phyloP scores from a whole-genome alignment of 2,329 filamentous ascomycete species.

The Ceratocystis harringtonii region DNA sequence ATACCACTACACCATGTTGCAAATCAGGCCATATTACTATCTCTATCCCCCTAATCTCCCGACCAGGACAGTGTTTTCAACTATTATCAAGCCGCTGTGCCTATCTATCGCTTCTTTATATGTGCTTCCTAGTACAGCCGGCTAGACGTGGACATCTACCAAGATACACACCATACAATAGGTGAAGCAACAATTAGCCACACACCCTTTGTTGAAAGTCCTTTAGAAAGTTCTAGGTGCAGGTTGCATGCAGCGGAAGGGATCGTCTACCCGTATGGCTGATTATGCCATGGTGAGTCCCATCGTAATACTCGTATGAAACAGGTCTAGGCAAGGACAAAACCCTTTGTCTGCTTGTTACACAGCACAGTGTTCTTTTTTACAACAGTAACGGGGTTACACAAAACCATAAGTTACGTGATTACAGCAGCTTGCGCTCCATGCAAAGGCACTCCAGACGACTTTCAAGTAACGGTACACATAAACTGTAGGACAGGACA shows the following conservation, averaged over 20 bases:
- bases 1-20: too few relatives aligned
- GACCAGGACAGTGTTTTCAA: too few relatives aligned
- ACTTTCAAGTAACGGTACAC: neutral
- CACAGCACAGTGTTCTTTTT: neutral
- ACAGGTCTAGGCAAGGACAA: neutral
- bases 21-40: neutral
- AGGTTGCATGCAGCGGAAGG: neutral
- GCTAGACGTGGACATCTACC: neutral
- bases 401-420: neutral
- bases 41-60: neutral
- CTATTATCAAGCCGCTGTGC: too few relatives aligned
- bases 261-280: neutral
- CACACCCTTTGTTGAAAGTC: neutral
- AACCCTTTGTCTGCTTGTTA: neutral
- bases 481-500: neutral
- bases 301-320: neutral
- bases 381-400: too few relatives aligned
- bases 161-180: neutral
- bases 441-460: neutral
- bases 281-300: neutral
- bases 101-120: too few relatives aligned
- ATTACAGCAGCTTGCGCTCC: too few relatives aligned
- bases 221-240: neutral
- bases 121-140: neutral
- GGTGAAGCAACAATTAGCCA: neutral